Evolutionary conservation across 345 rosid genomes (phyloP).

Genomic region (Aethionema arabicum): DNA sequence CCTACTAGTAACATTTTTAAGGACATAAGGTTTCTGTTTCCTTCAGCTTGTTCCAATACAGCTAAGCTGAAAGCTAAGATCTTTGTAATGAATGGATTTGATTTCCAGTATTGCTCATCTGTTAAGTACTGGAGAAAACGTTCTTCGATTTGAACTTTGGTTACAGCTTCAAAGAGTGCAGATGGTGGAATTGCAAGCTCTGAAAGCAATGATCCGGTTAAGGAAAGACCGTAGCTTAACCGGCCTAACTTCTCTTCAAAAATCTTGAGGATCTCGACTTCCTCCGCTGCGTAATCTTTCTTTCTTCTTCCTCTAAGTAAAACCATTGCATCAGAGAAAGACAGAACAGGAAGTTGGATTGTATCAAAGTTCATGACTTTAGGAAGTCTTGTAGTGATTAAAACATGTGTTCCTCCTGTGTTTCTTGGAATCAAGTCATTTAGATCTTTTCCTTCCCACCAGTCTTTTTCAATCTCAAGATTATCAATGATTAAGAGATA

Average conservation of each 20-base stretch:
- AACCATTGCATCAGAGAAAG: constrained; percentile 67
- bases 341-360: constrained; percentile 55
- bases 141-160: constrained; percentile 58
- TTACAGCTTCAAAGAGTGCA: constrained; percentile 69
- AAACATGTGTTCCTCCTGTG: constrained; percentile 80
- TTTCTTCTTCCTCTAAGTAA: constrained; percentile 66
- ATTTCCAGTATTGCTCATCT: constrained; percentile 72
- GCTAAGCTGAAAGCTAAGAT: constrained; percentile 54
- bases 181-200: constrained; percentile 73
- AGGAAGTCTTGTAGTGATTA: constrained; percentile 73
- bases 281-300: constrained; percentile 59
- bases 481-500: constrained; percentile 83
- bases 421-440: constrained; percentile 83
- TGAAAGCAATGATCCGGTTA: constrained; percentile 72
- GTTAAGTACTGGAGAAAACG: constrained; percentile 36
- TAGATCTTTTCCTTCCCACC: constrained; percentile 97
- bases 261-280: constrained; percentile 58
- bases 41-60: constrained; percentile 63
- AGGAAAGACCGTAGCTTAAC: constrained; percentile 70
- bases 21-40: constrained; percentile 62
- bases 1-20: constrained; percentile 78
- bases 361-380: constrained; percentile 77
- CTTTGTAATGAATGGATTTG: constrained; percentile 65
- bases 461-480: constrained; percentile 83
- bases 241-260: constrained; percentile 75